These are phyloP conservation scores for Pseudisothecium myosuroides DNA, from an alignment of 225 moss, liverwort and hornwort genomes.

Conservation along the genomic window DNA sequence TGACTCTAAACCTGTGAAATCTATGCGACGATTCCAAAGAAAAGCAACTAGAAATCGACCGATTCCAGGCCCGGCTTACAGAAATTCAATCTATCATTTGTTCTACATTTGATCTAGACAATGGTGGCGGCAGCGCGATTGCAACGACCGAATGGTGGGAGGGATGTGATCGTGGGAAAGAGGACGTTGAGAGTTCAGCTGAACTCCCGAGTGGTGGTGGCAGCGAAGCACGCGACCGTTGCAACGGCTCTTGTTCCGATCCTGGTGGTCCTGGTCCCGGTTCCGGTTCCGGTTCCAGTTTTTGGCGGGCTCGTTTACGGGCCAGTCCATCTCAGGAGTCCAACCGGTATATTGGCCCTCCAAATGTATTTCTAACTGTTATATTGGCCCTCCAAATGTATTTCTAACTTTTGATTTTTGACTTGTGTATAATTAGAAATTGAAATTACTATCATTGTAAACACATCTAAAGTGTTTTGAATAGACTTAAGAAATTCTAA, in stretches of 20 bases:
- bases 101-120: background rate
- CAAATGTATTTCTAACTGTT: background rate
- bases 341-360: background rate
- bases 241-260: constrained; percentile 9
- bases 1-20: background rate
- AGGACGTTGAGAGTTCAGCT: constrained; percentile 9
- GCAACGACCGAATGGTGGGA: background rate
- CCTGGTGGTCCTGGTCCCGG: background rate
- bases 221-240: constrained; percentile 5
- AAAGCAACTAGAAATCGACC: background rate
- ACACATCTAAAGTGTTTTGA: background rate
- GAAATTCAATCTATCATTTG: background rate
- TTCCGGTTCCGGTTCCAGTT: background rate
- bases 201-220: background rate
- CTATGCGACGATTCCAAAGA: background rate
- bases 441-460: background rate
- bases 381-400: background rate
- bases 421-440: background rate
- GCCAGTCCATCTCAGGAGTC: no score
- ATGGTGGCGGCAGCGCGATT: background rate
- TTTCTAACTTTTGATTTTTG: background rate
- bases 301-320: background rate
- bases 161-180: background rate
- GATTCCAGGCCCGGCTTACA: background rate
- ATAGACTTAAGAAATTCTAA: background rate